Base-by-base conservation (phyloP, 306 rosid species). In the Phaseolus lunatus region DNA sequence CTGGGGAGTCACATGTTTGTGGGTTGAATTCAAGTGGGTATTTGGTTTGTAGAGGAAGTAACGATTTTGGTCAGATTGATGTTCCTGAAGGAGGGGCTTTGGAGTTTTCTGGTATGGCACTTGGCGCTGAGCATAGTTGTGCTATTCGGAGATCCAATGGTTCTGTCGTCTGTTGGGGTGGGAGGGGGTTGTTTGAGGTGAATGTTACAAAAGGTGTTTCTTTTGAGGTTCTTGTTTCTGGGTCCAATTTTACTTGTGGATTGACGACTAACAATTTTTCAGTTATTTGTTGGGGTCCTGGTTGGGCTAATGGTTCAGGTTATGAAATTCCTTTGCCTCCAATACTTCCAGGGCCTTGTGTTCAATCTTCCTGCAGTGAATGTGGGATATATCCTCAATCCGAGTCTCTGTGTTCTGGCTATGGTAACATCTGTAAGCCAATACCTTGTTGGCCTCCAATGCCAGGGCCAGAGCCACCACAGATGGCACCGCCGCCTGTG, bases 281-380 rank as follows among this genome's bases (percentile, higher is more conserved):
- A 7, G 83, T 95, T 2, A 48, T 89, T 47, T 95, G 98, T 81
- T 95, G 97, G 97, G 98, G 98, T 18, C 87, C 91, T 47, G 97
- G 97, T 31, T 92, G 96, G 95, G 65, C 79, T 26, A 59, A 65
- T 81, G 33, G 15, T 71, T 79, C 79, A 16, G 56, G 63, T 24
- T 39, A n/a, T 19, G 81, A 52, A 81, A 75, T 92, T 71, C 79
- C 85, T 0, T 82, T 92, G 76, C 84, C 88, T 8, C 79, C 76
- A 18, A 82, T 95, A 87, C 97, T 95, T 41, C 98, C 98, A 0
- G 98, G 98, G 2, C 90, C 93, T 81, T 95, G 98, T 80, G 92
- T 87, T 67, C 80, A 69, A 65, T 80, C 93, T 8, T 41, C 89
- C 53, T 92, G 91, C 49, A 71, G 92, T 39, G 84, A 84, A 13